A percentile compares a stretch with the other conserved stretches of the same genome.
phyloP scores from a whole-genome alignment of 2,329 filamentous ascomycete genomes.

The Leptodontidium sp. region DNA sequence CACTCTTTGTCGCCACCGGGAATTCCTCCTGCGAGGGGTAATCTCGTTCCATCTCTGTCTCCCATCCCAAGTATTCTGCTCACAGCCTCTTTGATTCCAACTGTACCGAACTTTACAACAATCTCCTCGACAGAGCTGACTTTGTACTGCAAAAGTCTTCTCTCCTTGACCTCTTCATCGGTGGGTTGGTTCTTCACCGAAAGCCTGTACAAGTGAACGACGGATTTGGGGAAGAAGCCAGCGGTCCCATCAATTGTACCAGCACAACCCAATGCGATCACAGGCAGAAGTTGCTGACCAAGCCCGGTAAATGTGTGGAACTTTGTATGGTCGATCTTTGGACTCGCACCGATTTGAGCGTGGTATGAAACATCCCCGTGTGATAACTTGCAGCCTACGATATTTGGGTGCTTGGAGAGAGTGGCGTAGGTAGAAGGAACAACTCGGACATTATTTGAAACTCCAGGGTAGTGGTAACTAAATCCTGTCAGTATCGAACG shows the following conservation, averaged over 20 bases:
- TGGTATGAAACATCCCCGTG: slow-evolving; percentile 73
- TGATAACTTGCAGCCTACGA: slow-evolving; percentile 74
- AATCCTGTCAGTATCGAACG: not conserved
- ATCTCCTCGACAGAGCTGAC: slow-evolving; percentile 69
- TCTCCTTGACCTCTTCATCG: slow-evolving; percentile 56
- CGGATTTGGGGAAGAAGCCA: slow-evolving; percentile 68
- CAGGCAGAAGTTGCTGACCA: slow-evolving; percentile 70
- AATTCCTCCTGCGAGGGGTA: slow-evolving; percentile 66
- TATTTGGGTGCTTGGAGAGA: slow-evolving; percentile 69
- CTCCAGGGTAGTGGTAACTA: slow-evolving; percentile 66
- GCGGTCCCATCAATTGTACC: slow-evolving; percentile 73
- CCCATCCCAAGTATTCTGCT: slow-evolving; percentile 66
- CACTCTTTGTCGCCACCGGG: slow-evolving; percentile 60
- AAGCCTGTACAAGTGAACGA: slow-evolving; percentile 65
- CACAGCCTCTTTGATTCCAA: slow-evolving; percentile 72
- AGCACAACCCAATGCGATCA: slow-evolving; percentile 67
- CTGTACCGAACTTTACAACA: slow-evolving; percentile 65
- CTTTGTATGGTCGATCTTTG: slow-evolving; percentile 63
- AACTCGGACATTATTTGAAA: slow-evolving; percentile 70
- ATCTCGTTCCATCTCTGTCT: slow-evolving; percentile 63
- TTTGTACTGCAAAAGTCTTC: slow-evolving; percentile 65
- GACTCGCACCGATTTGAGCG: slow-evolving; percentile 66
- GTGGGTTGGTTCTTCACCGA: slow-evolving; percentile 48
- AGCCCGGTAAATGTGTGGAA: slow-evolving; percentile 72
- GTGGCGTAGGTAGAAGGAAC: slow-evolving; percentile 62